Percentiles rank a stretch among this genome's conserved stretches.
Conservation (phyloP, 2,329 filamentous ascomycete species). For the Cytospora leucostoma region DNA sequence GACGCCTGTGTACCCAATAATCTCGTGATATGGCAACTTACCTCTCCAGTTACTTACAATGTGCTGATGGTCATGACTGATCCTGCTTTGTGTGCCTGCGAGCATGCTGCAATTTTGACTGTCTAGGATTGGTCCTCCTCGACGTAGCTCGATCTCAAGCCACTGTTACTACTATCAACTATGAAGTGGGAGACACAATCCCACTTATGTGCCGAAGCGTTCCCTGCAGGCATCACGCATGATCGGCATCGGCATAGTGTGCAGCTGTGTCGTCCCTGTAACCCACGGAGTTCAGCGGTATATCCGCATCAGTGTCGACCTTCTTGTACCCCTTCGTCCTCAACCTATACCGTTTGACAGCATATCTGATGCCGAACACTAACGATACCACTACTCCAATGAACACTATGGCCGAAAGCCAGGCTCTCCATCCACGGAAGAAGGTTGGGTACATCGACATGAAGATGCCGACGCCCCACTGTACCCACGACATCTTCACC, state of each 20-base stretch:
- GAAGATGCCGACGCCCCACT: slow-evolving; percentile 34
- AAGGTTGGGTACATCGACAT: slow-evolving; percentile 40
- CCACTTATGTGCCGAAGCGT: not conserved
- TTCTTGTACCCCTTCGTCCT: slow-evolving; percentile 27
- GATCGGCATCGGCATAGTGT: not conserved
- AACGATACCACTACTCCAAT: slow-evolving; percentile 17
- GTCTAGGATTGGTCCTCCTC: not conserved
- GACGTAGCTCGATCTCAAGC: not conserved
- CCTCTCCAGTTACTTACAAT: not conserved
- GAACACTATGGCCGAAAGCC: slow-evolving; percentile 33
- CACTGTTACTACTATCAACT: too few species aligned
- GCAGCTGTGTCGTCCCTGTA: slow-evolving; percentile 1
- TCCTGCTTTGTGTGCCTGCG: not conserved
- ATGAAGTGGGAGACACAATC: not conserved
- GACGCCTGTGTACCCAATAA: not conserved
- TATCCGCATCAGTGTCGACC: slow-evolving; percentile 6
- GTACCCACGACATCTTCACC: slow-evolving; percentile 32
- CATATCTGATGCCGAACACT: slow-evolving; percentile 7
- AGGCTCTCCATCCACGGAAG: slow-evolving; percentile 38
- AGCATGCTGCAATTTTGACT: not conserved
- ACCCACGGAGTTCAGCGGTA: slow-evolving; percentile 15
- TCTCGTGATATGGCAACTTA: not conserved
- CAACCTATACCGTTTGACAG: slow-evolving; percentile 6
- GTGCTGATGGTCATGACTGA: not conserved
- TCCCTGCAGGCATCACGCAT: not conserved